Evolutionary conservation across 1,284 basidiomycete genomes (phyloP).

Genomic region (Naganishia sp.): DNA sequence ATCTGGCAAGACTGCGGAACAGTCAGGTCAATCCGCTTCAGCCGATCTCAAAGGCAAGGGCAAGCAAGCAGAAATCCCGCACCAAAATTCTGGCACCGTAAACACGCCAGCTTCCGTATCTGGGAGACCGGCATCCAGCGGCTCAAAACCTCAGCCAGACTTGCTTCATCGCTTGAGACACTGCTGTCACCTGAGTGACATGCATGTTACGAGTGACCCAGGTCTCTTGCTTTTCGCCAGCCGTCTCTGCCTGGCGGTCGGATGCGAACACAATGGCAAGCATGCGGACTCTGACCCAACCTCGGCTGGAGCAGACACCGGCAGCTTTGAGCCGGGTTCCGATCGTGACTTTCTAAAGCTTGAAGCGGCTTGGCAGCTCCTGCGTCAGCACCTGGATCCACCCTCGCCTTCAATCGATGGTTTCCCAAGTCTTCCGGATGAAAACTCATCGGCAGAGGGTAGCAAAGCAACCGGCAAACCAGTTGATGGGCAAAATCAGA

Average conservation of each 20-base stretch:
- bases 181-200: slow-evolving; percentile 53
- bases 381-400: slow-evolving; percentile 48
- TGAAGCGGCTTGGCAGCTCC: slow-evolving; percentile 50
- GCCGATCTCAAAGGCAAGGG: slow-evolving; percentile 17
- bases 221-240: slow-evolving; percentile 53
- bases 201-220: slow-evolving; percentile 53
- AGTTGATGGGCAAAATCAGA: slow-evolving; percentile 47
- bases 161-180: slow-evolving; percentile 50
- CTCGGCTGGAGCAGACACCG: slow-evolving; percentile 29
- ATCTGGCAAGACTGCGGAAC: slow-evolving; percentile 23
- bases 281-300: slow-evolving; percentile 38
- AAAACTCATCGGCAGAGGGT: slow-evolving; percentile 41
- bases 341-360: slow-evolving; percentile 46
- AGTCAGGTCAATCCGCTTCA: neutral
- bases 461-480: slow-evolving; percentile 1
- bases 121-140: slow-evolving; percentile 9
- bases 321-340: slow-evolving; percentile 26
- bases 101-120: neutral
- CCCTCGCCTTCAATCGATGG: slow-evolving; percentile 3
- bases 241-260: slow-evolving; percentile 50
- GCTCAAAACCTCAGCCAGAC: slow-evolving; percentile 42
- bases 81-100: neutral
- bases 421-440: slow-evolving; percentile 5
- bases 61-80: neutral
- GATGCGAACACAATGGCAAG: slow-evolving; percentile 46